Evolutionary conservation across 352 stramenopile genomes (phyloP), one percentile per base, ranked within the genome.

Genomic region (Phytophthora colocasiae): DNA sequence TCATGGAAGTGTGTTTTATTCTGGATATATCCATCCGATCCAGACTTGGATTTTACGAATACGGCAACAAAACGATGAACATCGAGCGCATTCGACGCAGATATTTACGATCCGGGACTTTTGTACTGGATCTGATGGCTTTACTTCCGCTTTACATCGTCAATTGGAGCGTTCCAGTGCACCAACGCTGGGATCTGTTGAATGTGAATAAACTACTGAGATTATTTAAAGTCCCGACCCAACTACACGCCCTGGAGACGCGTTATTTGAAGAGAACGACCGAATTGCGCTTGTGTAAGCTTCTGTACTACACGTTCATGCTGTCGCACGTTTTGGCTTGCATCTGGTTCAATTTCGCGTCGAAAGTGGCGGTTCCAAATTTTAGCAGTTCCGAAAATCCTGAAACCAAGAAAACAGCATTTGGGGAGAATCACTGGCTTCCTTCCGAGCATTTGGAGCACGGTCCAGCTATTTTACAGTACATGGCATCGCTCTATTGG

Each of bases 291-390:
- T 32, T 92, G 10, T 86, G 87, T 64, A 91, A 89, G 62, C 54
- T 92, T 9, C 58, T 92, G 0, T 92, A 90, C 70, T 92, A 90
- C 61, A 87, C 75, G 0, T 90, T 90, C 47, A 58, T 92, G 50
- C 58, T 92, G 0, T 80, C 76, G 2, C 83, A 91, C 34, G 58
- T 83, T 6, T 73, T 87, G 1, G 81, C 69, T 1, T 87, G 81
- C 41, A 73, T 87, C n/a, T 92, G 81, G 83, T 90, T 90, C 54
- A 84, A 91, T 48, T 92, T 71, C 14, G 61, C 61, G 1, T 78
- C 69, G 1, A 73, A 74, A 31, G 65, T 66, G 29, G 66, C 73
- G 1, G 59, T 75, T 6, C 55, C 73, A 1, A 71, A 71, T 19
- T 71, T 63, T 8, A 58, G 55, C 8, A 54, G 60, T 17, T 46